Evolutionary conservation across 2,329 filamentous ascomycete species (phyloP), one percentile per base, ranked within the genome.

Genomic region (Aspergillus aculeatinus): DNA sequence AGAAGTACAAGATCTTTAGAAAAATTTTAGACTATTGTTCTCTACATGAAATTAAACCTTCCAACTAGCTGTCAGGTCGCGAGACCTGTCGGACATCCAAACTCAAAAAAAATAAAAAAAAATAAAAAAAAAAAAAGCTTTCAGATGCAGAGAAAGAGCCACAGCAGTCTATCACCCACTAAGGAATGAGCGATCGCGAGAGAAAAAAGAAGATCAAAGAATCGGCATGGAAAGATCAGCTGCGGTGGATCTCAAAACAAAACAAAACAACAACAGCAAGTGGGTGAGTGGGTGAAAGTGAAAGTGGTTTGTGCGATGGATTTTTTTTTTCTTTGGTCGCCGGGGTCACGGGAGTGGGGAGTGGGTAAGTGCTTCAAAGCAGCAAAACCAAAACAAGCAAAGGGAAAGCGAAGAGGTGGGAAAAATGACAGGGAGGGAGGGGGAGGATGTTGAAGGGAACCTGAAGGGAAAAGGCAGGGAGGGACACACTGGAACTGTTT

Each of bases 361-460:
- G 61, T 64, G 63, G 61, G 58, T 55, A 56, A 35, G 58, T 60
- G 56, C 68, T 70, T 58, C 58, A 71, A 44, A 71, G 63, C 54
- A 70, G 72, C 54, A 74, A 75, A 75, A 75, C 55, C 71, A 75
- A 73, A 75, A 75, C 70, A 75, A 75, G 62, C 65, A 67, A 63
- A 62, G 42, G 42, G 49, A 27, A 48, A 23, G 63, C 67, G 65
- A 14, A 35, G 33, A 35, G 11, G 11, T 35, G 65, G 63, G 63
- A 58, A 62, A 51, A 47, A 50, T 57, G 57, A 35, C 33, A 25
- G 39, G 23, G 64, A 68, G 65, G n/a, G 16, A n/a, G 39, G 16
- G 16, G 64, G 57, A 61, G 49, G 33, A 49, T 48, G 55, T 27
- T n/a, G 39, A 27, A 29, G 27, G 27, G 27, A 29, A 9, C 27